Evolutionary conservation across 352 stramenopile genomes (phyloP).

Genomic region (Pythium angustatum): DNA sequence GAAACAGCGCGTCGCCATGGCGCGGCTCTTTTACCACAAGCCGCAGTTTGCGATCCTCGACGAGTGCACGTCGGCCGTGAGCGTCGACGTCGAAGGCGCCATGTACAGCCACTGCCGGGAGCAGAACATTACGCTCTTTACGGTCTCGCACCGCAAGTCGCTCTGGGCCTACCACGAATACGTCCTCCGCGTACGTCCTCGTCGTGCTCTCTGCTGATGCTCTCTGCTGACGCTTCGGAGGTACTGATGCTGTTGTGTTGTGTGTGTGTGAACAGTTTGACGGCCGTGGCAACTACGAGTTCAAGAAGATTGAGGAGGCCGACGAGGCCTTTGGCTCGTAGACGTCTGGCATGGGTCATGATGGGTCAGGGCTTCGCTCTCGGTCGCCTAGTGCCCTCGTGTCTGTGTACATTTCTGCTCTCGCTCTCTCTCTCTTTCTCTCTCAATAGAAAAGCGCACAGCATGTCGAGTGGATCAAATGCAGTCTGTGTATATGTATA

Average conservation of each 20-base stretch:
- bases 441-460: too few relatives aligned
- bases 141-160: constrained; percentile 89
- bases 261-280: constrained; percentile 63
- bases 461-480: too few relatives aligned
- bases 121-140: constrained; percentile 92
- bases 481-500: too few relatives aligned
- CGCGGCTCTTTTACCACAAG: constrained; percentile 88
- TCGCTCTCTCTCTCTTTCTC: too few relatives aligned
- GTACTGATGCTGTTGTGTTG: background rate
- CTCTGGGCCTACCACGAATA: constrained; percentile 91
- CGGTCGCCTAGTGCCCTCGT: too few relatives aligned
- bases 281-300: constrained; percentile 81
- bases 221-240: background rate
- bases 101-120: constrained; percentile 87
- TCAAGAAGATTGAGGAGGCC: constrained; percentile 81
- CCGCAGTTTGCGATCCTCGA: constrained; percentile 91
- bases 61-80: constrained; percentile 85
- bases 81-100: constrained; percentile 82
- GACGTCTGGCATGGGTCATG: too few relatives aligned
- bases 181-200: constrained; percentile 61
- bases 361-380: too few relatives aligned
- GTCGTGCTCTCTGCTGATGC: background rate
- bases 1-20: constrained; percentile 91
- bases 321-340: constrained; percentile 81
- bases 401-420: too few relatives aligned